Evolutionary conservation across 1,139 yeast species (phyloP), one percentile per base, ranked within the genome.

Genomic region (Debaryomyces subglobosus): DNA sequence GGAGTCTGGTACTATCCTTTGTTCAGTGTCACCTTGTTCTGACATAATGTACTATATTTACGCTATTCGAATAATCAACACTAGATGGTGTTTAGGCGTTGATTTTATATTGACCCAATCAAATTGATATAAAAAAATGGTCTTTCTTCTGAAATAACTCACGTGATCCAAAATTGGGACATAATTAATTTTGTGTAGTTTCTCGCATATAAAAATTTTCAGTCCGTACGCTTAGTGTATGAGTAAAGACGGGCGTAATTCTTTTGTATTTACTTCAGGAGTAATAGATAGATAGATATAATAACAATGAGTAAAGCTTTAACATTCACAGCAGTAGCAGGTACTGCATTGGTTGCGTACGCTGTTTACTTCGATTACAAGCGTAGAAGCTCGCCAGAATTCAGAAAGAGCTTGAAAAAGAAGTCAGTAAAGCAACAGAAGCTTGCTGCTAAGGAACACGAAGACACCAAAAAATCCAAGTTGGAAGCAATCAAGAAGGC

Each of bases 301-400:
- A 18, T 27, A 43, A 20, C 24, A 32, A 75, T 74, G 79, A 69
- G 69, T 59, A 74, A 62, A 58, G 61, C 71, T n/a, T 68, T 81
- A 34, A 64, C 82, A 37, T 65, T 83, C 50, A 74, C 84, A 32
- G 74, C 82, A 39, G 72, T 84, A 39, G 80, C 79, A 34, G 77
- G 84, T 35, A 78, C 86, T 44, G 79, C 84, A 20, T 56, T 73
- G 50, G 74, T 85, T 46, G 92, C 91, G 15, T 94, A 94, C 69
- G 90, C 95, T 50, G 75, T 84, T 42, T 94, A 89, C 75, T 94
- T 94, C 63, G 99, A 94, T 72, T 89, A 91, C 77, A 81, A 80
- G 71, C 89, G 99, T 73, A 89, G 98, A 76, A 79, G 78, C 69
- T 84, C 88, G 49, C 70, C 87, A 20, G 87, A 83, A 46, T 94